Percentiles rank a stretch among this genome's conserved stretches.
phyloP scores from a whole-genome alignment of 768 basidiomycete species.

The Termitomyces sp. region DNA sequence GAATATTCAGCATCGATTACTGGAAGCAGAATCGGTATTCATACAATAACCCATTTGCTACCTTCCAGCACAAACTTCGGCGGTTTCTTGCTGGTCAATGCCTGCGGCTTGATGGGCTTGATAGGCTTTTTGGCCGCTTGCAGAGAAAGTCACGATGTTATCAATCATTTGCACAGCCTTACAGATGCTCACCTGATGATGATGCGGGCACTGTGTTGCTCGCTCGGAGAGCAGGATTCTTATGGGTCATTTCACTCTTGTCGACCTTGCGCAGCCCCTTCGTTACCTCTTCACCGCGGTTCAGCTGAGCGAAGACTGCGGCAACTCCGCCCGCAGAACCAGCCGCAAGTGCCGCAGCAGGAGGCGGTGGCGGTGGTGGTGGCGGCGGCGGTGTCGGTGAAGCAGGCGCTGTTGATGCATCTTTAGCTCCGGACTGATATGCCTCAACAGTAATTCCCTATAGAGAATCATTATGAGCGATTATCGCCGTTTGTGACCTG shows the following conservation, averaged over 20 bases:
- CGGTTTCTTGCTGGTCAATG: constrained; percentile 86
- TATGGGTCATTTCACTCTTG: constrained; percentile 97
- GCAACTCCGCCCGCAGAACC: constrained; percentile 47
- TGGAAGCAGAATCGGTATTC: constrained; percentile 16
- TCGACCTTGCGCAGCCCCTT: constrained; percentile 91
- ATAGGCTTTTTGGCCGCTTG: constrained; percentile 55
- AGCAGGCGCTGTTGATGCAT: constrained; percentile 38
- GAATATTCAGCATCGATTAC: background rate
- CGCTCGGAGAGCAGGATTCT: constrained; percentile 87
- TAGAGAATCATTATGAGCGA: background rate
- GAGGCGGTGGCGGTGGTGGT: constrained; percentile 46
- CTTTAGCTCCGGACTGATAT: constrained; percentile 30
- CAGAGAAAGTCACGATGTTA: background rate
- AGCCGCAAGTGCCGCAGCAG: constrained; percentile 36
- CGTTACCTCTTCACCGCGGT: constrained; percentile 86
- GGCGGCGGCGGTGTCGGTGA: constrained; percentile 55
- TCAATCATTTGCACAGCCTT: background rate
- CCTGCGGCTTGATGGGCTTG: constrained; percentile 80
- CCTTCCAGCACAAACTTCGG: constrained; percentile 85
- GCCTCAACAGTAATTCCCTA: constrained; percentile 56
- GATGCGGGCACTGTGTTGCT: constrained; percentile 35
- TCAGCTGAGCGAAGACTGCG: constrained; percentile 87
- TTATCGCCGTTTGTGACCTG: background rate
- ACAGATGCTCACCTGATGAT: constrained; percentile 20
- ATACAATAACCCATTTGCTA: constrained; percentile 89